Evolutionary conservation across 192 early-diverging fungal genomes (phyloP).

Genomic region (Coemansia aciculifera): DNA sequence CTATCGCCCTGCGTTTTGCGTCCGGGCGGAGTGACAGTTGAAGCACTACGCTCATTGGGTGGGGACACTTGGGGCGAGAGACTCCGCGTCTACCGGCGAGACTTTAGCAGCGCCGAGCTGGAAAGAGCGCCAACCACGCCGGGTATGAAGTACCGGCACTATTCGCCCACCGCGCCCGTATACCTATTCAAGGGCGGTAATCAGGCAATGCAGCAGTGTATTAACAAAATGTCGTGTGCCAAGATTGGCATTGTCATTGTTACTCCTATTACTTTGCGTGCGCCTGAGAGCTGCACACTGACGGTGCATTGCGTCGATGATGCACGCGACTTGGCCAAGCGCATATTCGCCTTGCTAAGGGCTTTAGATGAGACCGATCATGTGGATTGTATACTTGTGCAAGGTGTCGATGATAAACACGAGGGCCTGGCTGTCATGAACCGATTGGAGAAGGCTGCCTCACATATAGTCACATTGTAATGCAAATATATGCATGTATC

Average conservation of each 20-base stretch:
- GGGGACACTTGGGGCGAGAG: conserved; percentile 59
- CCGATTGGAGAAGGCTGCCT: conserved; percentile 85
- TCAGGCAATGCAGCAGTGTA: background rate
- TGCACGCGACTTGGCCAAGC: conserved; percentile 67
- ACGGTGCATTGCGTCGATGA: conserved; percentile 40
- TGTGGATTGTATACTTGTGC: conserved; percentile 79
- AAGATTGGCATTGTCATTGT: conserved; percentile 23
- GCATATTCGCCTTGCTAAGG: conserved; percentile 82
- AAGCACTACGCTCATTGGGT: conserved; percentile 61
- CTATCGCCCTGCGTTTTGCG: conserved; percentile 77
- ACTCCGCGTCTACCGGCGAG: conserved; percentile 75
- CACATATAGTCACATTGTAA: conserved; percentile 21
- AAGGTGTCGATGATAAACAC: conserved; percentile 83
- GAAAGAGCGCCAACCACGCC: conserved; percentile 89
- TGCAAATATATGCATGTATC: conserved; percentile 12
- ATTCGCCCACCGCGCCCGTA: conserved; percentile 87
- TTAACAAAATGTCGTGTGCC: background rate
- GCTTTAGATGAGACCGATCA: conserved; percentile 65
- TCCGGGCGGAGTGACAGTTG: conserved; percentile 89
- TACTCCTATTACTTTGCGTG: background rate
- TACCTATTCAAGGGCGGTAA: conserved; percentile 59
- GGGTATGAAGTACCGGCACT: conserved; percentile 99
- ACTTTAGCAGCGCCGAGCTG: conserved; percentile 68
- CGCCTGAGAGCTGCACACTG: conserved; percentile 7
- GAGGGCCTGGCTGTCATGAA: conserved; percentile 98